Evolutionary conservation across 228 moss, liverwort and hornwort species (phyloP).

Genomic region (Sphagnum magellanicum): DNA sequence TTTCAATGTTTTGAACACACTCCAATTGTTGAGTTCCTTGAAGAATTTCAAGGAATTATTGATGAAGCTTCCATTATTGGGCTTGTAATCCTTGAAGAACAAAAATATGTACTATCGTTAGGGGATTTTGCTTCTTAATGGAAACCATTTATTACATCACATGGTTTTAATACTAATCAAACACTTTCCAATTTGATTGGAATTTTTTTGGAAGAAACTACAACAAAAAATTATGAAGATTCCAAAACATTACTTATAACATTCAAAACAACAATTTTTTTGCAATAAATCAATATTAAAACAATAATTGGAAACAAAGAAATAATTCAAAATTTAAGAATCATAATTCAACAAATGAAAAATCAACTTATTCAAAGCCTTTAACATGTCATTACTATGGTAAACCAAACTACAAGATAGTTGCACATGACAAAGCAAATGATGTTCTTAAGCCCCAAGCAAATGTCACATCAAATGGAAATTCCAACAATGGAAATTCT

Average conservation of each 20-base stretch:
- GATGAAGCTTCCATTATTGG: not conserved
- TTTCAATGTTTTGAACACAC: not conserved
- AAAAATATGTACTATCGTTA: slow-evolving; percentile 2
- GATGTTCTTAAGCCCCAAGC: too few relatives aligned
- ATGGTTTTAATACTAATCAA: not conserved
- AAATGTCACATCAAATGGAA: too few relatives aligned
- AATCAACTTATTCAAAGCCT: too few relatives aligned
- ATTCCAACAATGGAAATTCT: too few relatives aligned
- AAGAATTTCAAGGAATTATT: slow-evolving; percentile 10
- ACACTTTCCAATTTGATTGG: not conserved
- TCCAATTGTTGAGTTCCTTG: slow-evolving; percentile 2
- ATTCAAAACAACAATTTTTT: not conserved
- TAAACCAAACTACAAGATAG: too few relatives aligned
- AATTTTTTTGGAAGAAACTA: not conserved
- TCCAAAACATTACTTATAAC: not conserved
- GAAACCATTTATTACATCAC: not conserved
- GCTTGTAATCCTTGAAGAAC: slow-evolving; percentile 3
- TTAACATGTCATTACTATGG: too few relatives aligned
- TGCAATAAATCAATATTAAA: not conserved
- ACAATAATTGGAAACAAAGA: not conserved
- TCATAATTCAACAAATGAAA: too few relatives aligned
- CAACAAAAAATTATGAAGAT: not conserved
- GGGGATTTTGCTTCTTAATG: not conserved
- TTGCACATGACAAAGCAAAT: too few relatives aligned
- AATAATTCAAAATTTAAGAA: not conserved